These are phyloP conservation scores for Claviceps spartinae DNA, from an alignment of 2,329 filamentous ascomycete species.

Conservation along the genomic window DNA sequence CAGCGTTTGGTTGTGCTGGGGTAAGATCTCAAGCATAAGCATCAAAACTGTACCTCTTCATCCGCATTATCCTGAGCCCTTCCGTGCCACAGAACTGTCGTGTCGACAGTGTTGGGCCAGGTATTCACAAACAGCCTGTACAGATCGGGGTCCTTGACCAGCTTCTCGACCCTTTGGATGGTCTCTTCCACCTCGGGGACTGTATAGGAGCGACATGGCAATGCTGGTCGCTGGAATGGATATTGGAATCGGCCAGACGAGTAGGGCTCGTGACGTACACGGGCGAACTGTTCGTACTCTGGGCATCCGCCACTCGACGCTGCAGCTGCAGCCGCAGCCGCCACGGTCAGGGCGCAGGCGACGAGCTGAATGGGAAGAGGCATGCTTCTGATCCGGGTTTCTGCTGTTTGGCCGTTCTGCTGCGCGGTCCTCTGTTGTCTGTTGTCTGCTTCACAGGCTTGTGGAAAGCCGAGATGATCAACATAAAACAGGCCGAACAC, in stretches of 20 bases:
- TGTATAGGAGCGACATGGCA: conserved; percentile 68
- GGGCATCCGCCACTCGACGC: conserved; percentile 17
- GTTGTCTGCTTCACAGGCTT: too few relatives aligned
- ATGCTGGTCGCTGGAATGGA: conserved; percentile 65
- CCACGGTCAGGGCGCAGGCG: conserved; percentile 21
- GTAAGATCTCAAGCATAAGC: too few relatives aligned
- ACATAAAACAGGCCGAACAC: too few relatives aligned
- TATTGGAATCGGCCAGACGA: conserved; percentile 65
- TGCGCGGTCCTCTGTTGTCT: too few relatives aligned
- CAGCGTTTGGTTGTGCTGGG: background rate
- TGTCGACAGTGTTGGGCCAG: conserved; percentile 65
- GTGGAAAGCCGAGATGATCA: too few relatives aligned
- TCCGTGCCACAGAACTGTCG: conserved; percentile 57
- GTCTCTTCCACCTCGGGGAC: conserved; percentile 64
- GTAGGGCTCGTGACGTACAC: conserved; percentile 47
- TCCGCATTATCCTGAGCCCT: conserved; percentile 38
- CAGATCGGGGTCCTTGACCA: conserved; percentile 64
- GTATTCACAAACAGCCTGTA: conserved; percentile 58
- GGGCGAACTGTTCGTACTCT: conserved; percentile 22
- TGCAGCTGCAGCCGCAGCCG: conserved; percentile 2
- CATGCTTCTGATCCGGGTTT: too few relatives aligned
- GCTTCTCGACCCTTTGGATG: conserved; percentile 51
- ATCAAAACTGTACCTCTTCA: conserved; percentile 35
- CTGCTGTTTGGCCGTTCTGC: too few relatives aligned
- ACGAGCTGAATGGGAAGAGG: background rate